phyloP scores from a whole-genome alignment of 1,284 basidiomycete species.

The Irpex rosettiformis region DNA sequence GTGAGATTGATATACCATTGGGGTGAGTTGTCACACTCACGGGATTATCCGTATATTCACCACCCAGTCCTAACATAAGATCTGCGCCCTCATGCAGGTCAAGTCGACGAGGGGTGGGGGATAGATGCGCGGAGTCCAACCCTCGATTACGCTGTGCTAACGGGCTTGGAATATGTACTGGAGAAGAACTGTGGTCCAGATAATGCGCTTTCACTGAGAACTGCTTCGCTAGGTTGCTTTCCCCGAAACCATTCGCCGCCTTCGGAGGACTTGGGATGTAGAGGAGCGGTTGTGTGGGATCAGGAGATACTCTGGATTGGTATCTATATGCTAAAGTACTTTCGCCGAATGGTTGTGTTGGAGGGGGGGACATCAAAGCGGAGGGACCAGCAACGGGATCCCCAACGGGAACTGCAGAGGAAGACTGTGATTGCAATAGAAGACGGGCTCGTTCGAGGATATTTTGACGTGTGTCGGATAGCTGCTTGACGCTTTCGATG shows the following conservation, averaged over 20 bases:
- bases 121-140: neutral
- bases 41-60: neutral
- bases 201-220: neutral
- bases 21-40: neutral
- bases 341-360: conserved; percentile 14
- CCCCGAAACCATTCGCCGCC: conserved; percentile 6
- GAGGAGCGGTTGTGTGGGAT: neutral
- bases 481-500: conserved; percentile 38
- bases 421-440: conserved; percentile 31
- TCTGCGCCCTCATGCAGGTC: neutral
- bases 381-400: neutral
- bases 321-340: conserved; percentile 13
- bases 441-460: conserved; percentile 55
- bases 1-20: neutral
- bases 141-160: conserved; percentile 1
- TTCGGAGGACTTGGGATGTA: neutral
- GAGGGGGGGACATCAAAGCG: neutral
- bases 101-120: neutral
- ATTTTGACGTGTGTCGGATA: conserved; percentile 43
- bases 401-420: neutral
- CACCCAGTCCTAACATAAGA: neutral
- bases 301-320: neutral
- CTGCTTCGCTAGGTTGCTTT: conserved; percentile 12
- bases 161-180: neutral
- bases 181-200: neutral